A percentile compares a stretch with the other conserved stretches of the same genome.
phyloP scores from a whole-genome alignment of 768 basidiomycete genomes.

The Kwoniella bestiolae region DNA sequence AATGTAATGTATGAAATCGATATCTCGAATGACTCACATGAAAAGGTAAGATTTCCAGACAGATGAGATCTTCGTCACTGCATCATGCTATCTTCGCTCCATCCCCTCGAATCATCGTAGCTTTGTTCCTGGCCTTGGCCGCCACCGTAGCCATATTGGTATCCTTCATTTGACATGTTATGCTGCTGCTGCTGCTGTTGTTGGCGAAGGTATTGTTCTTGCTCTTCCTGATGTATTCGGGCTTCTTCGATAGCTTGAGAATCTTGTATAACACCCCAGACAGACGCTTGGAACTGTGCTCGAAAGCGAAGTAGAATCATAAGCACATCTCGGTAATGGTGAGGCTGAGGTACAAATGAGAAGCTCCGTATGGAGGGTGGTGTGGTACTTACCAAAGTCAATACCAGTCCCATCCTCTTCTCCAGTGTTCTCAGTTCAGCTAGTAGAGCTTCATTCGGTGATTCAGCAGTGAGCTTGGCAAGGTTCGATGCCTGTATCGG shows the following conservation, averaged over 20 bases:
- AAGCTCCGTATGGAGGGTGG: too few relatives aligned
- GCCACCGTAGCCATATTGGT: conserved; percentile 3
- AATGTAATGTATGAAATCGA: background rate
- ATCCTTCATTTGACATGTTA: background rate
- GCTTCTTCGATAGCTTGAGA: conserved; percentile 53
- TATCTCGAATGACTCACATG: background rate
- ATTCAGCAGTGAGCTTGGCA: conserved; percentile 71
- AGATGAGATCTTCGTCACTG: background rate
- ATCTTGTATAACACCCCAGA: conserved; percentile 80
- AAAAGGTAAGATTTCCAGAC: background rate
- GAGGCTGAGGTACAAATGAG: background rate
- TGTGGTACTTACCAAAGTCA: conserved; percentile 73
- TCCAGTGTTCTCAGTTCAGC: conserved; percentile 78
- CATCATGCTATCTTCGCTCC: conserved; percentile 20
- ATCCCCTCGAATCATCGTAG: conserved; percentile 20
- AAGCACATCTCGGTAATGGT: background rate
- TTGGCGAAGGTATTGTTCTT: conserved; percentile 6
- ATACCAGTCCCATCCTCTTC: conserved; percentile 90
- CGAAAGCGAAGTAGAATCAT: background rate
- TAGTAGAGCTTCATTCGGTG: conserved; percentile 78
- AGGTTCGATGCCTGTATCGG: conserved; percentile 47
- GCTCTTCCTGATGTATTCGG: conserved; percentile 14
- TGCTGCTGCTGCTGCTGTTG: conserved; percentile 12
- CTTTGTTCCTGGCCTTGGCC: conserved; percentile 1
- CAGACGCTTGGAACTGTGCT: conserved; percentile 89